Evolutionary conservation across 352 stramenopile genomes (phyloP), one percentile per base, ranked within the genome.

Genomic region (Globisporangium middletonii): DNA sequence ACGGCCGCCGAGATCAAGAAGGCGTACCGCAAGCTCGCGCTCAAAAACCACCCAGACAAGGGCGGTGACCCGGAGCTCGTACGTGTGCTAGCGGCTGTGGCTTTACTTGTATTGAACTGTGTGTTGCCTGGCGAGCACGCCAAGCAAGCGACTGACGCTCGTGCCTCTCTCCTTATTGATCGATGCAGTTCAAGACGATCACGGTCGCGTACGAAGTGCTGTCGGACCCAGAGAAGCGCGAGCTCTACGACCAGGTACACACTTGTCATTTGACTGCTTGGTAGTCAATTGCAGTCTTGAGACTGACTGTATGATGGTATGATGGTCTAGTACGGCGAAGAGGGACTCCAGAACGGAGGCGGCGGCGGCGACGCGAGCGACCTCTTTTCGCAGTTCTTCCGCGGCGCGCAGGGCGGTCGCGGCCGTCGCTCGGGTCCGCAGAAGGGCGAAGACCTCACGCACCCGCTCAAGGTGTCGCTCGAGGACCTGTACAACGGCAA

Each of bases 401-500:
- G 96, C 46, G 80, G 75, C 45, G 72, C 71, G 42, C 67, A 84
- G 27, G 78, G 86, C 19, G 64, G 79, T 16, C 63, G 80, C 19
- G 68, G 88, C 43, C 68, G 82, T 35, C 77, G 68, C 53, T 70
- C 75, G 41, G 95, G 96, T 19, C 94, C 95, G 11, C 89, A 96
- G 61, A 98, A 98, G 75, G 96, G 96, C 52, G 94, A 98, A 51
- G 92, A 98, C 65, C 79, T 99, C 54, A 92, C 81, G 51, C 92
- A 98, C 78, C 89, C 90, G 35, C 77, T 99, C 58, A 97, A 97
- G 71, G 96, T 99, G 27, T 97, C 89, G 52, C 78, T 99, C 47
- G 97, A 99, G 71, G 97, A 99, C 65, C 72, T 99, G 49, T 99
- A 99, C 88, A 99, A 99, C 66, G 97, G 97, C 68, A 99, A 99